These are phyloP conservation scores for Lactarius psammicola DNA, from an alignment of 768 basidiomycete genomes.

Conservation along the genomic window DNA sequence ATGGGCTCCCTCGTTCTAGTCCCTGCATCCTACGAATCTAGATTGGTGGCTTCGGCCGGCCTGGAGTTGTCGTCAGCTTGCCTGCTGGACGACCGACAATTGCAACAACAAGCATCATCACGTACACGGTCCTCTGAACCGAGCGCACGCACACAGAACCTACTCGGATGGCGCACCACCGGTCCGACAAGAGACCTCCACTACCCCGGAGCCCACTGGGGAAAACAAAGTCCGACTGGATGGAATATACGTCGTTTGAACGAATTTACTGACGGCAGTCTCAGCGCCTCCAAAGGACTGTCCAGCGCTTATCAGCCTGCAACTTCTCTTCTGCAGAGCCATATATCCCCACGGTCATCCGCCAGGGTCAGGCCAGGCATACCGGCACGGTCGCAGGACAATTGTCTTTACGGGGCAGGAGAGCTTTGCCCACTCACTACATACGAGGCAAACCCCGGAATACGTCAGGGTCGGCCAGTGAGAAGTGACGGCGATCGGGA, in stretches of 20 bases:
- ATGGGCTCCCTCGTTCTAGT: neutral
- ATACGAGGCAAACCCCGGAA: conserved; percentile 6
- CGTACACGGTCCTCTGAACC: conserved; percentile 11
- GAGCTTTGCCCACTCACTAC: neutral
- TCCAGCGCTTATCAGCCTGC: neutral
- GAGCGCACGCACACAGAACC: neutral
- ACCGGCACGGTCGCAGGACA: neutral
- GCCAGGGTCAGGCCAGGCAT: neutral
- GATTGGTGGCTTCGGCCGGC: conserved; percentile 7
- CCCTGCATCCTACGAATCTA: neutral
- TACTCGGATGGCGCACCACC: neutral
- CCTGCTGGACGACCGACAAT: neutral
- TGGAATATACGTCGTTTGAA: neutral
- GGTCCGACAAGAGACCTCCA: conserved; percentile 4
- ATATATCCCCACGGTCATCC: neutral
- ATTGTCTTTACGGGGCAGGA: neutral
- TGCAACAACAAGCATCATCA: neutral
- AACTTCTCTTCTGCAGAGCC: neutral
- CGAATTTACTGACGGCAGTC: neutral
- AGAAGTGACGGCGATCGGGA: neutral
- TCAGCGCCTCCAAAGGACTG: neutral
- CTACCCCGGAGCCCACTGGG: conserved; percentile 4
- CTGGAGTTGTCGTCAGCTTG: neutral
- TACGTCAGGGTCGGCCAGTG: conserved; percentile 5
- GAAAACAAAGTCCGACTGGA: conserved; percentile 12